These are phyloP conservation scores for Prinsepia uniflora DNA, from an alignment of 306 rosid genomes.

Conservation along the genomic window DNA sequence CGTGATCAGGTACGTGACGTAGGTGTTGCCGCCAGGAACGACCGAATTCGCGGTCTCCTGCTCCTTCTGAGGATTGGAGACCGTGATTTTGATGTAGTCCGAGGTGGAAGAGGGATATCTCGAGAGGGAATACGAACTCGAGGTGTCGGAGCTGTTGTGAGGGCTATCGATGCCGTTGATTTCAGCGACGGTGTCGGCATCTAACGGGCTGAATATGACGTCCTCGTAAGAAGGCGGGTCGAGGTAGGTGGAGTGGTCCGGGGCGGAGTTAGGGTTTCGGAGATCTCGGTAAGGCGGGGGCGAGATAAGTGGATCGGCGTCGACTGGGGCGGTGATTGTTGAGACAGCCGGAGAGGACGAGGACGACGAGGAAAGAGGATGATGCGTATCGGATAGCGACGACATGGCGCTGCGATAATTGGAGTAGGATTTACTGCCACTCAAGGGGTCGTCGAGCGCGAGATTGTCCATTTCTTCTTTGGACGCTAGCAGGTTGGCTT, in stretches of 20 bases:
- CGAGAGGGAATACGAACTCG: conserved; percentile 28
- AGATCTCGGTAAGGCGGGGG: conserved; percentile 41
- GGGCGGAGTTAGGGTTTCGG: conserved; percentile 33
- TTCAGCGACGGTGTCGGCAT: conserved; percentile 36
- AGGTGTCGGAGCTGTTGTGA: conserved; percentile 38
- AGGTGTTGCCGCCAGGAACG: conserved; percentile 64
- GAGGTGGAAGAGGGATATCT: conserved; percentile 52
- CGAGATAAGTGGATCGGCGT: conserved; percentile 41
- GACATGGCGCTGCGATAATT: conserved; percentile 76
- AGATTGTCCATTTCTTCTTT: conserved; percentile 58
- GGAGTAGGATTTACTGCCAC: conserved; percentile 41
- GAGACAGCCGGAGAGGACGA: conserved; percentile 15
- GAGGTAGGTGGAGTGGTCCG: conserved; percentile 41
- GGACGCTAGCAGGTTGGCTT: conserved; percentile 46
- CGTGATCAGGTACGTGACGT: conserved; percentile 66
- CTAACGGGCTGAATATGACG: conserved; percentile 64
- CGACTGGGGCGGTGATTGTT: conserved; percentile 19
- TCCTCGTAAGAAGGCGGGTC: conserved; percentile 73
- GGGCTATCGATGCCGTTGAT: conserved; percentile 56
- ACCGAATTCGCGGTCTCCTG: conserved; percentile 69
- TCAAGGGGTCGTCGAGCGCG: conserved; percentile 47
- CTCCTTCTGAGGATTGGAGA: conserved; percentile 80
- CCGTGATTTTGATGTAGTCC: conserved; percentile 55
- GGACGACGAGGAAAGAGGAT: conserved; percentile 40
- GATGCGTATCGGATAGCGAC: conserved; percentile 44